Conservation (phyloP, 352 stramenopile species). For the Phytophthora rubi region DNA sequence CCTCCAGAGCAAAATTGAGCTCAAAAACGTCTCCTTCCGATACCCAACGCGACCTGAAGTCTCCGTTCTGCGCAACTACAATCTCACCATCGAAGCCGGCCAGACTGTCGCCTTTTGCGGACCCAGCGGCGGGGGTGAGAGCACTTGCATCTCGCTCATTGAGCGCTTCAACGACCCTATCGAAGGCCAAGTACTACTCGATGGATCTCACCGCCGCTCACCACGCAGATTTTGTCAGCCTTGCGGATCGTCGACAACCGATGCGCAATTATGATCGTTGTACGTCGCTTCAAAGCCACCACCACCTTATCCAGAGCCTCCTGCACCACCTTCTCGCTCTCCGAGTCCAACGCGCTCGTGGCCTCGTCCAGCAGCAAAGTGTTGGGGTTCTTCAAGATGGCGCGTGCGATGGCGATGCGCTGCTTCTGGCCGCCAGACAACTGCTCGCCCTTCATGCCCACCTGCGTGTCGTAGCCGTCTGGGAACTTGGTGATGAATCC, state of each 20-base stretch:
- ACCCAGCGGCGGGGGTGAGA: slow-evolving; percentile 54
- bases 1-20: slow-evolving; percentile 38
- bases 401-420: slow-evolving; percentile 92
- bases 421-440: slow-evolving; percentile 74
- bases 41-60: slow-evolving; percentile 72
- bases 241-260: slow-evolving; percentile 93
- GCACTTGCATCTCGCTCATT: slow-evolving; percentile 47
- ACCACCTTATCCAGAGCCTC: slow-evolving; percentile 70
- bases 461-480: slow-evolving; percentile 92
- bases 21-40: slow-evolving; percentile 70
- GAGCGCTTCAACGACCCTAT: slow-evolving; percentile 76
- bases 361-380: slow-evolving; percentile 93
- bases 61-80: slow-evolving; percentile 81
- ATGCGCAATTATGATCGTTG: slow-evolving; percentile 94
- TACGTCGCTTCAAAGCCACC: slow-evolving; percentile 62
- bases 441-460: slow-evolving; percentile 94
- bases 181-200: slow-evolving; percentile 63
- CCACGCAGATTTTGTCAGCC: slow-evolving; percentile 94
- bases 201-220: slow-evolving; percentile 91
- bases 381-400: slow-evolving; percentile 43
- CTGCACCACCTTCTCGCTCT: slow-evolving; percentile 88
- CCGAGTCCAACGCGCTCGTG: slow-evolving; percentile 85
- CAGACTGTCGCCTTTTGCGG: slow-evolving; percentile 68
- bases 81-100: slow-evolving; percentile 75
- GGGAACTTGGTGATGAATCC: slow-evolving; percentile 92